Evolutionary conservation across 306 rosid genomes (phyloP), one percentile per base, ranked within the genome.

Genomic region (Lathyrus sativus): DNA sequence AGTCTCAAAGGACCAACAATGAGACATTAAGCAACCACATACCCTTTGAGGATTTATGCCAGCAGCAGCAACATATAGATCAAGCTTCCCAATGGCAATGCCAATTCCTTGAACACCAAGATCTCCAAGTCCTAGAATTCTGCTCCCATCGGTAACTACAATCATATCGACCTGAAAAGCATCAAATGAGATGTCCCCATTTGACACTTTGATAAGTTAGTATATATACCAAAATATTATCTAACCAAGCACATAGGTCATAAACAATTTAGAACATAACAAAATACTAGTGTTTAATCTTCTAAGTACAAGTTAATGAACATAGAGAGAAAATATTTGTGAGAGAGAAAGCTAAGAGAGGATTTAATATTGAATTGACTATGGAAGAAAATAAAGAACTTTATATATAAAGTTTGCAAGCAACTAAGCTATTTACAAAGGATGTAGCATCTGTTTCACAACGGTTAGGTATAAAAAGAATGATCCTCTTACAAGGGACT

Each of bases 11-110:
- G 17, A 62, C 74, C 63, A 46, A 49, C 56, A 57, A 59, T n/a
- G 39, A 72, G 28, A 45, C 24, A 58, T 39, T 22, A 69, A 39
- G 63, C 60, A 76, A 60, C 17, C 65, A 17, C 31, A 22, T 85
- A 90, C 99, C 92, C 97, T 84, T 80, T 95, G 99, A 80, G 99
- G 99, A 82, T 95, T 95, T 81, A 95, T 90, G 72, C 99, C 99
- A 4, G 99, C 99, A 56, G 99, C 99, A 79, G 97, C 99, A 69
- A 95, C 99, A 77, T 95, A 95, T 26, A 95, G 77, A 76, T 95
- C 99, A 71, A 95, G 86, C 86, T 95, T 95, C 79, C 99, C 97
- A 58, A 95, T 80, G 9, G 99, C 64, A 74, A 95, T 95, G 73
- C 96, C 99, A 69, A 95, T 95, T 68, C 99, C 99, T 8, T 95